Evolutionary conservation across 139 green algal species (phyloP), one percentile per base, ranked within the genome.

Genomic region (Limnomonas spitsbergensis): DNA sequence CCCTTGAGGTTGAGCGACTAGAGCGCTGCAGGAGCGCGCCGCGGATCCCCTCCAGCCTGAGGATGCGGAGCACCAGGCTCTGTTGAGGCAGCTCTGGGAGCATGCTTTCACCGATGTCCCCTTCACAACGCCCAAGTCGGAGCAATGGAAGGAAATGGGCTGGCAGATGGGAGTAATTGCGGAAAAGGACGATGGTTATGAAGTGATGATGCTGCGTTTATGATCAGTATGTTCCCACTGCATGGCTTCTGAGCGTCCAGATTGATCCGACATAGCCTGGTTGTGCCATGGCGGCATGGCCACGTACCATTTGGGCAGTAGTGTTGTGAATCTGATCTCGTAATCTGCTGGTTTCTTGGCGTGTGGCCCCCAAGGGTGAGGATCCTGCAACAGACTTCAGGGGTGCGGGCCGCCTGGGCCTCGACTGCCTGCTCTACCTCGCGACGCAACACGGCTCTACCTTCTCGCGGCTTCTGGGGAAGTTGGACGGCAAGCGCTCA

Each of bases 401-500:
- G 29, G 94, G 89, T 1, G 91, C 81, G 3, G 94, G 94, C 0
- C 53, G 93, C 2, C 78, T 94, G 14, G 85, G 89, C 0, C 82
- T 98, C 40, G 71, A 97, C 36, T 94, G 92, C 71, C 84, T 97
- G 37, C 40, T 98, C 27, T 92, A 91, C 81, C 79, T 97, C 75
- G 89, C 80, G 3, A 53, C 87, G 37, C 66, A 67, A 20, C 69
- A 90, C 70, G 73, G 82, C 3, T 53, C 66, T 3, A 53, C 84
- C 0, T 91, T 88, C 74, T 35, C 61, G 29, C 7, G 52, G n/a
- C 80, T 97, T 36, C 72, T 93, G 82, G 38, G 83, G 36, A 97
- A 97, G 82, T 79, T 35, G 4, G 66, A 90, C 39, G 92, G 92
- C 4, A 35, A 32, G 27, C 80, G 85, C 3, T 70, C 82, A 24